A percentile compares a stretch with the other conserved stretches of the same genome.
Evolutionary conservation across 1,139 yeast species (phyloP).

Genomic region (Kluyveromyces sp.): DNA sequence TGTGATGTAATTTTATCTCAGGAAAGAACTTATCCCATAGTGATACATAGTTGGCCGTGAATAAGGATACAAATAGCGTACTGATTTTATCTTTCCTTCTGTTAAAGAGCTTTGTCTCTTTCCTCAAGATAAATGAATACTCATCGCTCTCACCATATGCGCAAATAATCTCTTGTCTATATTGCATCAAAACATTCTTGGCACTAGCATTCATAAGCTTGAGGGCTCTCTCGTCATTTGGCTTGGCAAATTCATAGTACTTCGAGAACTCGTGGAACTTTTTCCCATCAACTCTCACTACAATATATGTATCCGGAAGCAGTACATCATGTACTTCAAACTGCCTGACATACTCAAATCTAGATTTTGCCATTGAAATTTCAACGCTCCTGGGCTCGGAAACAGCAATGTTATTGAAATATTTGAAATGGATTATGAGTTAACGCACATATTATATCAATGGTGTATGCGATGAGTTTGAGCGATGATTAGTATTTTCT

Average conservation of each 20-base stretch:
- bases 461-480: no score
- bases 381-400: not conserved
- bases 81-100: conserved; percentile 72
- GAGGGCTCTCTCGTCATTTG: conserved; percentile 76
- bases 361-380: conserved; percentile 59
- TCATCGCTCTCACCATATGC: conserved; percentile 97
- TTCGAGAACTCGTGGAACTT: conserved; percentile 85
- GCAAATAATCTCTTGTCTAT: conserved; percentile 63
- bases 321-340: conserved; percentile 72
- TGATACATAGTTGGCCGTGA: conserved; percentile 65
- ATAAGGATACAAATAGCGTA: conserved; percentile 73
- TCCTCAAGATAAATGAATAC: conserved; percentile 69
- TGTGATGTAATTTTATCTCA: conserved; percentile 32
- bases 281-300: conserved; percentile 86
- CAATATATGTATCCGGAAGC: conserved; percentile 73
- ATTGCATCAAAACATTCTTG: conserved; percentile 36
- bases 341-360: conserved; percentile 75
- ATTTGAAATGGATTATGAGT: no score
- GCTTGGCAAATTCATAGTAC: conserved; percentile 68
- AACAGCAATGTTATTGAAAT: no score
- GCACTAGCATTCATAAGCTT: conserved; percentile 81
- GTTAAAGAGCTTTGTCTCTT: conserved; percentile 60
- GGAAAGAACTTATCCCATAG: conserved; percentile 61
- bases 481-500: no score
- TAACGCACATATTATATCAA: no score